A percentile compares a stretch with the other conserved stretches of the same genome.
phyloP scores from a whole-genome alignment of 2,329 filamentous ascomycete species.

The Colletotrichum magnum region DNA sequence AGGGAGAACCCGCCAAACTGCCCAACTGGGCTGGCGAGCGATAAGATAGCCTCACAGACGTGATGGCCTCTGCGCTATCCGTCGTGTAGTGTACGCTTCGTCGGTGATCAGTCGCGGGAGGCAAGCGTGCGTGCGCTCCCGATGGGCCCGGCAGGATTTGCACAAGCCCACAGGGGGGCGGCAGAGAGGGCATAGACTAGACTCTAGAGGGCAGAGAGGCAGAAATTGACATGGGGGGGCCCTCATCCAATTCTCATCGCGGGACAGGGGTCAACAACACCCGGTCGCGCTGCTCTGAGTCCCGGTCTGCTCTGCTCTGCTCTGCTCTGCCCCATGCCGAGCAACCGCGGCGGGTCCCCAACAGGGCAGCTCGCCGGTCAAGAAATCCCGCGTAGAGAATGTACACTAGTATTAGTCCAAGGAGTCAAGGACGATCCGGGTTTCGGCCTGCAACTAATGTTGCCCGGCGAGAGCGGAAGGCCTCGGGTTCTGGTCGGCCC shows the following conservation, averaged over 20 bases:
- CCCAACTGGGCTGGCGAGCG: neutral
- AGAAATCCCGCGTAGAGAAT: neutral
- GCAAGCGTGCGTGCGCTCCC: constrained; percentile 9
- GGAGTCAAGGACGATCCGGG: neutral
- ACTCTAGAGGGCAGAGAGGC: too few species aligned
- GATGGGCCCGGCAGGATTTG: constrained; percentile 13
- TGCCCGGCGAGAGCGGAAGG: neutral
- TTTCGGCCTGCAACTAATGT: constrained; percentile 7
- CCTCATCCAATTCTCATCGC: constrained; percentile 14
- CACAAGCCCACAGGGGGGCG: constrained; percentile 2
- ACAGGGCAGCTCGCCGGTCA: neutral
- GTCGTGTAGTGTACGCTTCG: neutral
- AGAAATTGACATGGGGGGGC: constrained; percentile 14
- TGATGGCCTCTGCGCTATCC: constrained; percentile 9
- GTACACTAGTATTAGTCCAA: neutral
- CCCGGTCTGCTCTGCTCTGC: neutral
- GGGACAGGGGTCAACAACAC: constrained; percentile 9
- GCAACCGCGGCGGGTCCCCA: neutral
- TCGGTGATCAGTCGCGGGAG: constrained; percentile 12
- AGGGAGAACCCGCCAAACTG: neutral
- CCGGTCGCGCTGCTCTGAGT: neutral
- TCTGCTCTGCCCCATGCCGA: constrained; percentile 8
- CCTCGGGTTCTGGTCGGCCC: neutral
- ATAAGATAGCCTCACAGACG: constrained; percentile 13
- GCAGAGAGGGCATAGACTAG: neutral